Conservation (phyloP, 305 asterid species). For the Fraxinus albicans region DNA sequence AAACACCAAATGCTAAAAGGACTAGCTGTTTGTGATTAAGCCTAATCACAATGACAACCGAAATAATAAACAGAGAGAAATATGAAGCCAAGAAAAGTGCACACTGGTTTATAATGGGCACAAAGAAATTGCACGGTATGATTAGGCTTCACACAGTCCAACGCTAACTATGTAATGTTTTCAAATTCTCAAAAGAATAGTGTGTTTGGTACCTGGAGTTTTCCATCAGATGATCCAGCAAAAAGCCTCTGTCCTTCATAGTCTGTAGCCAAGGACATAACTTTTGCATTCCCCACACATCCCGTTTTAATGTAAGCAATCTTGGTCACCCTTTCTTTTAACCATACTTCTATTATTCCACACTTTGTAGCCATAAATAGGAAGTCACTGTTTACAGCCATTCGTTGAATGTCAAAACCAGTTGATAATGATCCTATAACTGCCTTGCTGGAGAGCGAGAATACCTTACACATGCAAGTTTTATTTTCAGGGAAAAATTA, state of each 20-base stretch:
- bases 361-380: conserved; percentile 65
- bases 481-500: not conserved
- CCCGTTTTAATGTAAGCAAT: conserved; percentile 51
- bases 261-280: conserved; percentile 52
- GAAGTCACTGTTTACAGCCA: conserved; percentile 55
- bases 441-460: conserved; percentile 68
- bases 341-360: conserved; percentile 77
- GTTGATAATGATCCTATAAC: conserved; percentile 59
- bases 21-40: not conserved
- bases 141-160: not conserved
- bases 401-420: conserved; percentile 52
- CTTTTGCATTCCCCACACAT: conserved; percentile 40
- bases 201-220: conserved; percentile 48
- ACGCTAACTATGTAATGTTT: not conserved
- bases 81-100: not conserved
- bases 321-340: conserved; percentile 52
- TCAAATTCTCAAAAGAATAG: not conserved
- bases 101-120: not conserved
- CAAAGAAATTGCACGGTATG: not conserved
- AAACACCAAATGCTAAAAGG: not conserved
- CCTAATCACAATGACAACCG: not conserved
- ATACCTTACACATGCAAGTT: conserved; percentile 46
- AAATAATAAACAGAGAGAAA: not conserved
- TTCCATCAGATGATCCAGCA: conserved; percentile 70
- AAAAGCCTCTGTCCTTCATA: conserved; percentile 65